These are phyloP conservation scores for Aspergillus hortae DNA, from an alignment of 2,329 filamentous ascomycete genomes.

Conservation along the genomic window DNA sequence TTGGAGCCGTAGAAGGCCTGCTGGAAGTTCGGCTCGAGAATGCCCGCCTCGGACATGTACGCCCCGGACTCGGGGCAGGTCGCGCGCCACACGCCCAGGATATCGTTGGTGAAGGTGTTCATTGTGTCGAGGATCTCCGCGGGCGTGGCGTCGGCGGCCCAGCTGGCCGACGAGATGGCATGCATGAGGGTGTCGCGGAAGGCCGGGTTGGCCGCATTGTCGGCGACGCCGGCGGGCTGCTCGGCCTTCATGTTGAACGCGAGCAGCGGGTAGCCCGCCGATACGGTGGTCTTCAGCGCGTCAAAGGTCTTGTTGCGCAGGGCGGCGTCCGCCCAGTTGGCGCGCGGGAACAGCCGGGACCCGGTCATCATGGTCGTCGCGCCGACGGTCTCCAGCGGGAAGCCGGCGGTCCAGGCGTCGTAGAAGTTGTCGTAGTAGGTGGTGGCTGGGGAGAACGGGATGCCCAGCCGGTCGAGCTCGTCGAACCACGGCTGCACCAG, in stretches of 20 bases:
- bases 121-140: slow-evolving; percentile 32
- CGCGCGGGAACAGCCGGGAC: slow-evolving; percentile 34
- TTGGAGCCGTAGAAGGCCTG: slow-evolving; percentile 28
- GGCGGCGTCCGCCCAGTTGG: slow-evolving; percentile 26
- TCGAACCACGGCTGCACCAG: slow-evolving; percentile 27
- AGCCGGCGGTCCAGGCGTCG: slow-evolving; percentile 24
- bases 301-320: slow-evolving; percentile 28
- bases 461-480: slow-evolving; percentile 21
- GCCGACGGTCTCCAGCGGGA: slow-evolving; percentile 24
- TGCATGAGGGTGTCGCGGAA: slow-evolving; percentile 24
- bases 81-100: slow-evolving; percentile 22
- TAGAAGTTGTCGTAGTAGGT: slow-evolving; percentile 28
- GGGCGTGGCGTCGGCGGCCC: slow-evolving; percentile 25
- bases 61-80: slow-evolving; percentile 22
- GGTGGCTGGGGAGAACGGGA: slow-evolving; percentile 20
- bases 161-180: slow-evolving; percentile 22
- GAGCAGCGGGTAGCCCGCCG: slow-evolving; percentile 25
- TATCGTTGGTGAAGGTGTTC: slow-evolving; percentile 18
- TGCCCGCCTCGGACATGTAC: slow-evolving; percentile 50
- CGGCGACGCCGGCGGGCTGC: slow-evolving; percentile 12
- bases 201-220: slow-evolving; percentile 23
- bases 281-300: slow-evolving; percentile 19
- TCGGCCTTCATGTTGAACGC: slow-evolving; percentile 33
- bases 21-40: slow-evolving; percentile 33
- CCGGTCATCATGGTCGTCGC: slow-evolving; percentile 20